These are phyloP conservation scores for Endoconidiophora polonica DNA, from an alignment of 2,329 filamentous ascomycete species.

Conservation along the genomic window DNA sequence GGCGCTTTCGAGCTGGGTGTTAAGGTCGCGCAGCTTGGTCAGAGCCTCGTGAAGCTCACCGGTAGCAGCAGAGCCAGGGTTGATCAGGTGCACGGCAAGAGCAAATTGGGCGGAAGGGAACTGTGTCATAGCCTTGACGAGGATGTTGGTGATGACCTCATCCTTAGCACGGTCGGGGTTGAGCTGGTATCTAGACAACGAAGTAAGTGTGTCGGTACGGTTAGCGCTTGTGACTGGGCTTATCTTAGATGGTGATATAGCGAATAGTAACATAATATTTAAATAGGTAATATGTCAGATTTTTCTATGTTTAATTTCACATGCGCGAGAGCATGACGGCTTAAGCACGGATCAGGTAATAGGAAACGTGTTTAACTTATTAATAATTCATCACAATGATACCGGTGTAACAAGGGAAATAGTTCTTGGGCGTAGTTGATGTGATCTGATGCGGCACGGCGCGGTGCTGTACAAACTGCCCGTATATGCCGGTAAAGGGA, in stretches of 20 bases:
- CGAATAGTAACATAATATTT: conserved; percentile 45
- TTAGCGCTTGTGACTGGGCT: conserved; percentile 2
- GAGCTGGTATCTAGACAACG: conserved; percentile 75
- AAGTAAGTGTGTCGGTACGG: not conserved
- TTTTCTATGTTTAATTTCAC: conserved; percentile 15
- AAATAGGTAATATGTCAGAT: conserved; percentile 76
- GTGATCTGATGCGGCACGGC: too few species aligned
- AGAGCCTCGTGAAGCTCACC: conserved; percentile 79
- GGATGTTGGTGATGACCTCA: conserved; percentile 95
- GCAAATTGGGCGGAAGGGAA: conserved; percentile 94
- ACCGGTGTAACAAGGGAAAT: conserved; percentile 2
- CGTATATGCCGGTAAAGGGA: not conserved
- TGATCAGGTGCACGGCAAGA: conserved; percentile 84
- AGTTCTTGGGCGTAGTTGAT: conserved; percentile 8
- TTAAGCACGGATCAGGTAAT: conserved; percentile 13
- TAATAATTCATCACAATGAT: conserved; percentile 51
- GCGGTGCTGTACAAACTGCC: too few species aligned
- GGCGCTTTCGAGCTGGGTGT: conserved; percentile 73
- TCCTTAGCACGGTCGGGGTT: conserved; percentile 96
- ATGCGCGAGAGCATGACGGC: conserved; percentile 13
- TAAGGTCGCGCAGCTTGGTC: conserved; percentile 68
- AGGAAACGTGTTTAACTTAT: conserved; percentile 13
- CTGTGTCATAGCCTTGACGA: conserved; percentile 93
- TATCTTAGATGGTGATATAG: not conserved
- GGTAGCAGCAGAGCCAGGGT: conserved; percentile 50